phyloP scores from a whole-genome alignment of 805 yeast genomes.

The Peterozyma xylosa region DNA sequence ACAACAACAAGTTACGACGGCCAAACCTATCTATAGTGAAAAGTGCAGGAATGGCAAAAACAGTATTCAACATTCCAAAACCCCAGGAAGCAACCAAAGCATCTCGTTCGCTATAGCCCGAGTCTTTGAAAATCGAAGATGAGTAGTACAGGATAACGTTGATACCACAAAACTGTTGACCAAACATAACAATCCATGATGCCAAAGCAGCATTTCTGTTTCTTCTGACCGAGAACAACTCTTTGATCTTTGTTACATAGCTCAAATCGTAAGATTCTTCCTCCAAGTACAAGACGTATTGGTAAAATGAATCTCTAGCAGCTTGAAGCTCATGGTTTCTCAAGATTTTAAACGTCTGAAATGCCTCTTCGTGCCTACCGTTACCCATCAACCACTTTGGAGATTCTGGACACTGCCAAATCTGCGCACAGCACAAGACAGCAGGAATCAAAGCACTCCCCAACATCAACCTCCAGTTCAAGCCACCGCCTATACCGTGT shows the following conservation, averaged over 20 bases:
- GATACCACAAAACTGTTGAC: constrained; percentile 90
- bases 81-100: constrained; percentile 82
- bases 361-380: constrained; percentile 54
- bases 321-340: constrained; percentile 49
- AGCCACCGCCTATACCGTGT: constrained; percentile 38
- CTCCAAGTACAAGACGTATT: constrained; percentile 55
- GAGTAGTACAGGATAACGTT: constrained; percentile 85
- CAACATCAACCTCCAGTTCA: constrained; percentile 67
- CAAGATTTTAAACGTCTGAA: constrained; percentile 37
- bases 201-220: constrained; percentile 79
- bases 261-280: constrained; percentile 46
- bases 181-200: constrained; percentile 76
- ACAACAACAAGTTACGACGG: constrained; percentile 51
- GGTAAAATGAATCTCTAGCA: constrained; percentile 67
- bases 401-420: constrained; percentile 66
- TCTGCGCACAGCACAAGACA: constrained; percentile 46
- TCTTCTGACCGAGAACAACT: constrained; percentile 66
- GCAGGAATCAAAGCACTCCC: constrained; percentile 68
- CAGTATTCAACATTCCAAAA: constrained; percentile 72
- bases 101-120: constrained; percentile 54
- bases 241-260: constrained; percentile 37
- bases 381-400: constrained; percentile 78
- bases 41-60: constrained; percentile 79
- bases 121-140: constrained; percentile 62
- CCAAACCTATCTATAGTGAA: constrained; percentile 75